Conservation (phyloP, 2,329 filamentous ascomycete genomes). For the Alternaria atra region DNA sequence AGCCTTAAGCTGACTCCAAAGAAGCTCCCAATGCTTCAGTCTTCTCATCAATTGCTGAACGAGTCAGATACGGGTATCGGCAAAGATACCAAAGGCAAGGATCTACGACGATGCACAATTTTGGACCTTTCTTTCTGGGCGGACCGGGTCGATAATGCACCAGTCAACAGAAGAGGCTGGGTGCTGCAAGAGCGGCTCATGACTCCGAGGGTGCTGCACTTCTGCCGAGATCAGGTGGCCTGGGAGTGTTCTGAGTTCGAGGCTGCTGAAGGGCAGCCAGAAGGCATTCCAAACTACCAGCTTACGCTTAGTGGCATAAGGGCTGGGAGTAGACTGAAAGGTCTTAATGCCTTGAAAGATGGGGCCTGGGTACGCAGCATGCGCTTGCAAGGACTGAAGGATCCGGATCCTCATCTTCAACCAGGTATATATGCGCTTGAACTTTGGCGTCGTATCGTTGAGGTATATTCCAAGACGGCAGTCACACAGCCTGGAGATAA, state of each 20-base stretch:
- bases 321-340: background rate
- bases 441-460: background rate
- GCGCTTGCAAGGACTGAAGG: background rate
- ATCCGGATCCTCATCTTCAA: background rate
- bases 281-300: background rate
- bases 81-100: background rate
- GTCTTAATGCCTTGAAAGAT: background rate
- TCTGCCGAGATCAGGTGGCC: background rate
- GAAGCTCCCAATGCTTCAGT: too few species aligned
- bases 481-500: background rate
- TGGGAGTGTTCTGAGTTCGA: background rate
- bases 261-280: background rate
- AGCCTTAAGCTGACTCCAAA: too few species aligned
- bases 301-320: background rate
- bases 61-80: too few species aligned
- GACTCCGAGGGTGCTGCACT: background rate
- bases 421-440: background rate
- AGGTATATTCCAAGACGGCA: background rate
- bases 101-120: background rate
- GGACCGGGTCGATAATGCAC: background rate
- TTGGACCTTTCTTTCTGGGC: background rate
- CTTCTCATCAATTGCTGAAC: too few species aligned
- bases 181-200: background rate
- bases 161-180: background rate
- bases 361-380: background rate